Evolutionary conservation across 164 flowering plant genomes (phyloP), one percentile per base, ranked within the genome.

Genomic region (Santalum album): DNA sequence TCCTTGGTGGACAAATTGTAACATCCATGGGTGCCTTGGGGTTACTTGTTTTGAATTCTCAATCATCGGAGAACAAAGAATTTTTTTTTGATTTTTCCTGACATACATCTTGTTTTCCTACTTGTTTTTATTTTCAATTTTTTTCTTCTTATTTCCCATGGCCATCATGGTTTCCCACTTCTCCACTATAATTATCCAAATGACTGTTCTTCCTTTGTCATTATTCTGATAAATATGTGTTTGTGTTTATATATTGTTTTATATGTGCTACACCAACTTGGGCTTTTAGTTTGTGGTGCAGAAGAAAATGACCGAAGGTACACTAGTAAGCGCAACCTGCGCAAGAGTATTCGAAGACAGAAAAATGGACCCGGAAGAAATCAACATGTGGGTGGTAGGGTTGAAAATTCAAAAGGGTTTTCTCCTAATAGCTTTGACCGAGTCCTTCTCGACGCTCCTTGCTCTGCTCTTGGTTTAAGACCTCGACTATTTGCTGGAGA

Each of bases 381-480:
- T 59, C 91, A 87, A 18, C 38, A 62, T 63, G 50, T 40, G 21
- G 96, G 92, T 58, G 92, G 75, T 18, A 80, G 78, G 69, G 97
- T 79, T 70, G 83, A 82, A 60, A 82, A 70, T 19, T 82, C 83
- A 1, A 77, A 82, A 71, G 99, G 97, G 12, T 90, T 90, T 70
- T 32, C 60, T 19, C 90, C 92, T 1, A 67, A 75, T 58, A 84
- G 89, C 60, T 94, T 94, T 79, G 99, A 87, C 54, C 75, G 95
- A 19, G 92, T 94, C 52, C 99, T 90, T 57, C 95, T 94, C 59
- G 97, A 90, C 76, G 97, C 95, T 67, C 97, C 99, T 15, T 94
- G 99, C 66, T 94, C 99, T 65, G 97, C 99, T 66, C 87, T 90
- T 75, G 99, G 99, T 25, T 65, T 94, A 73, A 83, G 99, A 59